A percentile compares a stretch with the other conserved stretches of the same genome.
Evolutionary conservation across 495 filamentous ascomycete species (phyloP).

Genomic region (Thermothielavioides terrestris): DNA sequence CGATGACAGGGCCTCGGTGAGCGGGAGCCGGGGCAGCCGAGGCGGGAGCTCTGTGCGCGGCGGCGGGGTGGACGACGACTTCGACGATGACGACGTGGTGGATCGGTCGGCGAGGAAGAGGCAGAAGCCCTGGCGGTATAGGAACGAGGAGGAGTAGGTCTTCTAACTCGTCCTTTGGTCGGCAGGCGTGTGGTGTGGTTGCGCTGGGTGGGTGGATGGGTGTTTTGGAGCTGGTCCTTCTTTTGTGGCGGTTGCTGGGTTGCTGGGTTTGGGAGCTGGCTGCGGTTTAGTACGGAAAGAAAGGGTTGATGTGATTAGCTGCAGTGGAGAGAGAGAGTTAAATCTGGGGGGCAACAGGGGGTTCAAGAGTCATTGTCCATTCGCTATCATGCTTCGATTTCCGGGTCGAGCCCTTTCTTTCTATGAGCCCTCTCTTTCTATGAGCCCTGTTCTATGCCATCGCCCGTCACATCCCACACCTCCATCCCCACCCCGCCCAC

Average conservation of each 20-base stretch:
- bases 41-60: not conserved
- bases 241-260: not conserved
- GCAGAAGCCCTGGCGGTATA: constrained; percentile 21
- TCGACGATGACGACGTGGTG: constrained; percentile 12
- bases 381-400: too few species aligned
- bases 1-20: not conserved
- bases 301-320: too few species aligned
- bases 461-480: constrained; percentile 15
- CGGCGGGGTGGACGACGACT: not conserved
- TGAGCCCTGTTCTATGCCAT: not conserved
- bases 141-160: constrained; percentile 17
- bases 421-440: not conserved
- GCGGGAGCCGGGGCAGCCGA: not conserved
- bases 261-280: not conserved
- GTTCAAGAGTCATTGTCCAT: too few species aligned
- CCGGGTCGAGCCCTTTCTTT: not conserved
- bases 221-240: not conserved
- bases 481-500: constrained; percentile 21
- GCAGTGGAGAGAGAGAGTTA: too few species aligned
- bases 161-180: not conserved
- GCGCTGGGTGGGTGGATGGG: not conserved
- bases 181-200: not conserved
- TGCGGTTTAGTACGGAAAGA: not conserved
- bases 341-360: too few species aligned
- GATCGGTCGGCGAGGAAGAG: constrained; percentile 15